These are phyloP conservation scores for Leishmania amazonensis DNA, from an alignment of 208 protist species.

Conservation along the genomic window DNA sequence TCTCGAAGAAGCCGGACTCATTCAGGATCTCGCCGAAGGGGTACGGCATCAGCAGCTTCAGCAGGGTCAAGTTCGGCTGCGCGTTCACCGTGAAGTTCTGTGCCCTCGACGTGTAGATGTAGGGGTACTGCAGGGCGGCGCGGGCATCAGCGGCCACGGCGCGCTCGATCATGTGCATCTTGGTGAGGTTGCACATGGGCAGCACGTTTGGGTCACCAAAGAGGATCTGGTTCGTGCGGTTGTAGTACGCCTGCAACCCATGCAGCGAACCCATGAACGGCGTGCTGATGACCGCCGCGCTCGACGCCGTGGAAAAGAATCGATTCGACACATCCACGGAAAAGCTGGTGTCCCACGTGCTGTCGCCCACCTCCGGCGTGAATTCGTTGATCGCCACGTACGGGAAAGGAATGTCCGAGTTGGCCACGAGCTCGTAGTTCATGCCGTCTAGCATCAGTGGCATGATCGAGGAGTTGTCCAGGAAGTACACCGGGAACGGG, in stretches of 20 bases:
- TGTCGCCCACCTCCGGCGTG: slow-evolving; percentile 23
- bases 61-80: slow-evolving; percentile 45
- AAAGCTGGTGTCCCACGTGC: slow-evolving; percentile 44
- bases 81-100: slow-evolving; percentile 17
- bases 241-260: slow-evolving; percentile 51
- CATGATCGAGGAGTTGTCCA: slow-evolving; percentile 30
- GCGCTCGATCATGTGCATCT: slow-evolving; percentile 37
- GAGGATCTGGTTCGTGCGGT: slow-evolving; percentile 50
- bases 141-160: slow-evolving; percentile 30
- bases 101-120: slow-evolving; percentile 57
- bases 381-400: slow-evolving; percentile 20
- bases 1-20: slow-evolving; percentile 17
- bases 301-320: neutral
- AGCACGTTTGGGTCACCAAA: slow-evolving; percentile 59
- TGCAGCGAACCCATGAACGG: slow-evolving; percentile 29
- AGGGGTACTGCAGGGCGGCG: slow-evolving; percentile 38
- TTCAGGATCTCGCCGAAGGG: slow-evolving; percentile 34
- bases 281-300: slow-evolving; percentile 17
- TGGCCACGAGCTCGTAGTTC: slow-evolving; percentile 30
- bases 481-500: slow-evolving; percentile 58
- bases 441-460: slow-evolving; percentile 26
- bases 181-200: slow-evolving; percentile 52
- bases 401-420: slow-evolving; percentile 29
- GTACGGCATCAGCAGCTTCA: slow-evolving; percentile 78
- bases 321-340: slow-evolving; percentile 28